Conservation (phyloP, 2,329 filamentous ascomycete genomes). For the Tricladium varicosporioides region DNA sequence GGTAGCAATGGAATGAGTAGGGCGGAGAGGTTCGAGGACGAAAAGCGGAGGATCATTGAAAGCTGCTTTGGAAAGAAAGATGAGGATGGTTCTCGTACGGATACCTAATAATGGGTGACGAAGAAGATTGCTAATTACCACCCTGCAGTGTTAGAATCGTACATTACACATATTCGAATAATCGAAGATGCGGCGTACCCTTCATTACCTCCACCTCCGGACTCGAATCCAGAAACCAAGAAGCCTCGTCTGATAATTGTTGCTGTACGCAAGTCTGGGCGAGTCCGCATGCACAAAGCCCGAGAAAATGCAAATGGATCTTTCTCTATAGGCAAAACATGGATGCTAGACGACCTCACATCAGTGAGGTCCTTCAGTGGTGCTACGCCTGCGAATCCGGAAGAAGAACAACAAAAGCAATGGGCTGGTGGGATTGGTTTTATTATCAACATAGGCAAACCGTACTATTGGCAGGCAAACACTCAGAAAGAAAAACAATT, state of each 20-base stretch:
- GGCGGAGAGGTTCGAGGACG: slow-evolving; percentile 92
- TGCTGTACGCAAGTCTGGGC: slow-evolving; percentile 85
- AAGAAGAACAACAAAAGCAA: slow-evolving; percentile 60
- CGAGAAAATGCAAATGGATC: slow-evolving; percentile 91
- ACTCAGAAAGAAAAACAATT: slow-evolving; percentile 97
- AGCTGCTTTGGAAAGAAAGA: slow-evolving; percentile 94
- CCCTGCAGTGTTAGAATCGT: slow-evolving; percentile 74
- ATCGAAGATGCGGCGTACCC: slow-evolving; percentile 82
- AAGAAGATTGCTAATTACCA: slow-evolving; percentile 22
- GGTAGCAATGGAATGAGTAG: slow-evolving; percentile 30
- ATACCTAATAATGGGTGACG: slow-evolving; percentile 5
- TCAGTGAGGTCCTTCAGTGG: slow-evolving; percentile 80
- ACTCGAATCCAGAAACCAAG: slow-evolving; percentile 69
- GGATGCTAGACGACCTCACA: slow-evolving; percentile 88
- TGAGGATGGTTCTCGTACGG: slow-evolving; percentile 74
- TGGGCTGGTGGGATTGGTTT: slow-evolving; percentile 88
- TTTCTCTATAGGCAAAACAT: slow-evolving; percentile 98
- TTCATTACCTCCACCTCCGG: slow-evolving; percentile 79
- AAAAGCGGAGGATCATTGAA: slow-evolving; percentile 90
- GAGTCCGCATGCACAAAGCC: slow-evolving; percentile 94
- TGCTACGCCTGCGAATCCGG: slow-evolving; percentile 54
- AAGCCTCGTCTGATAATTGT: slow-evolving; percentile 92
- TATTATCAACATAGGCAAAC: slow-evolving; percentile 83
- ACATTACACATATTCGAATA: slow-evolving; percentile 95
- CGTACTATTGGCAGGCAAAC: slow-evolving; percentile 95